A percentile compares a stretch with the other conserved stretches of the same genome.
phyloP scores from a whole-genome alignment of 1,284 basidiomycete genomes.

The Tausonia pullulans region DNA sequence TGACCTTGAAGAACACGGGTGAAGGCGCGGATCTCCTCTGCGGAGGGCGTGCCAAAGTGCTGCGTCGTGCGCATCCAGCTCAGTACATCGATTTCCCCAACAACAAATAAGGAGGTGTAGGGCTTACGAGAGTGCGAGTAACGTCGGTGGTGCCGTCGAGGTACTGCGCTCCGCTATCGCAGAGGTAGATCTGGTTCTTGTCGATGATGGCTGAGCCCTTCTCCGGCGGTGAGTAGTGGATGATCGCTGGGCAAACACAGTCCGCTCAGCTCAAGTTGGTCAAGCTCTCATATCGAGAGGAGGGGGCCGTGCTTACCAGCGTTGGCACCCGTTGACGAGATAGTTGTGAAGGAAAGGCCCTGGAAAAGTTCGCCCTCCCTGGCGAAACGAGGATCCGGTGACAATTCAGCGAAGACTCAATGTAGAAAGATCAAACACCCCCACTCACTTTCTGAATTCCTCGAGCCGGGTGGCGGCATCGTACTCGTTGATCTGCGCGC shows the following conservation, averaged over 20 bases:
- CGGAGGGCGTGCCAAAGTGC: constrained; percentile 81
- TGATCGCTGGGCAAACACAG: constrained; percentile 52
- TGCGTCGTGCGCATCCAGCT: constrained; percentile 27
- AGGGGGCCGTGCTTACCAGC: constrained; percentile 46
- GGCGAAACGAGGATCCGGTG: constrained; percentile 18
- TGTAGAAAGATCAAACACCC: background rate
- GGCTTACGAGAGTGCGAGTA: constrained; percentile 67
- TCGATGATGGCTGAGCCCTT: constrained; percentile 60
- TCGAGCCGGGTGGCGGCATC: constrained; percentile 71
- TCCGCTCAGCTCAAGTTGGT: background rate
- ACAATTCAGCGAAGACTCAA: background rate
- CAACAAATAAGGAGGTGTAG: background rate
- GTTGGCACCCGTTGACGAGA: constrained; percentile 80
- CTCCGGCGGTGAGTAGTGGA: constrained; percentile 82
- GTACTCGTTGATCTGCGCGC: constrained; percentile 62
- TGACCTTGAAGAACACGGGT: constrained; percentile 93
- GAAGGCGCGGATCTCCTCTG: constrained; percentile 75
- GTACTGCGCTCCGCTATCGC: constrained; percentile 65
- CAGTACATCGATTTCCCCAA: too few species aligned
- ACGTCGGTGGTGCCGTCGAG: constrained; percentile 77
- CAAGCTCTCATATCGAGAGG: background rate
- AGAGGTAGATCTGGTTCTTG: constrained; percentile 78
- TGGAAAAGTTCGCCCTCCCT: constrained; percentile 67
- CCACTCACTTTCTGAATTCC: constrained; percentile 60
- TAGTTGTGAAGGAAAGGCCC: constrained; percentile 84